Percentiles rank a stretch among this genome's conserved stretches.
Evolutionary conservation across 169 alveolate genomes (phyloP).

Genomic region (Eimeria praecox): DNA sequence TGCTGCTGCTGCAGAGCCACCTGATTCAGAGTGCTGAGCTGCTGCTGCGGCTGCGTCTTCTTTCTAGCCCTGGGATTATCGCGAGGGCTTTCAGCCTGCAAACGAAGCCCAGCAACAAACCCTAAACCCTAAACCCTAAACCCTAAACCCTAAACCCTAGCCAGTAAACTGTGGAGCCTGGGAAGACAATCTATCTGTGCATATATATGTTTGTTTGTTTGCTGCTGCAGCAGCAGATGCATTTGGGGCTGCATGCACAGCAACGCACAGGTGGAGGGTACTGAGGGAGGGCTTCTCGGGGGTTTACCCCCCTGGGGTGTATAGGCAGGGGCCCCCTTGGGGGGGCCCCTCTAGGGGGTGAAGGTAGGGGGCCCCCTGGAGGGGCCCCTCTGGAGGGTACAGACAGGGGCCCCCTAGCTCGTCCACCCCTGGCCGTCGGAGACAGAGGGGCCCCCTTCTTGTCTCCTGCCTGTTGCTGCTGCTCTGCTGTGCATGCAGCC

Average conservation of each 20-base stretch:
- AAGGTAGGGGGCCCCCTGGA: not conserved
- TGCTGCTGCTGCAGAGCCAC: constrained; percentile 19
- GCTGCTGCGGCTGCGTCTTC: not conserved
- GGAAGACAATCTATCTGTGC: not conserved
- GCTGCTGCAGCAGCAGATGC: not conserved
- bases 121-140: not conserved
- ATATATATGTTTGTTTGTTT: not conserved
- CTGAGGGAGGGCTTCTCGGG: not conserved
- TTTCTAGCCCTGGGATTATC: not conserved
- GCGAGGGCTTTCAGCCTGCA: not conserved
- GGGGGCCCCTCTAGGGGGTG: not conserved
- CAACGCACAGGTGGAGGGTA: not conserved
- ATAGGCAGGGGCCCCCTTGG: not conserved
- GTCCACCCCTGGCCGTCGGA: not conserved
- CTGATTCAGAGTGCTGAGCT: not conserved
- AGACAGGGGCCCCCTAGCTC: not conserved
- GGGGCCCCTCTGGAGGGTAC: not conserved
- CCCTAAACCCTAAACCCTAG: not conserved
- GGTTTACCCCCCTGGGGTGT: not conserved
- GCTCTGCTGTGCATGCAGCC: not conserved
- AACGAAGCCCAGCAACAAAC: not conserved
- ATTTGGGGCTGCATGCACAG: not conserved
- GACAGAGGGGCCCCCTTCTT: not conserved
- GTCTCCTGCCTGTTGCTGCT: not conserved
- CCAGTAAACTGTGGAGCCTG: not conserved